Percentiles rank a stretch among this genome's conserved stretches.
These are phyloP conservation scores for Conidiobolus incongruus DNA, from an alignment of 371 early-diverging fungal genomes.

Conservation along the genomic window DNA sequence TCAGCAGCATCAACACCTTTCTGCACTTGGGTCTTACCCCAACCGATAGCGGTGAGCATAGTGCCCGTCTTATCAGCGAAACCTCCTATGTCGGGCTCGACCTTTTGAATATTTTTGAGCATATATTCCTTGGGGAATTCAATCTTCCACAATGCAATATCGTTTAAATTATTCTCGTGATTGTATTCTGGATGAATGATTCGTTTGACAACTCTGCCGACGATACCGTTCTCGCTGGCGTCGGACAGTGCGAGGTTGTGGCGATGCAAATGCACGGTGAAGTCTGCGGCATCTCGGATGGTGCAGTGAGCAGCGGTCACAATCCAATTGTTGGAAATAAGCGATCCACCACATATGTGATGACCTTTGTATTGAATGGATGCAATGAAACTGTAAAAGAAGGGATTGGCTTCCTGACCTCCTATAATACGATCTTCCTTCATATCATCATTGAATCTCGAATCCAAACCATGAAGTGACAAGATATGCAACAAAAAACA, in stretches of 20 bases:
- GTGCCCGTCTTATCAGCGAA: background rate
- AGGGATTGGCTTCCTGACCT: background rate
- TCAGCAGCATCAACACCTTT: no score
- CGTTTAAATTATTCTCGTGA: background rate
- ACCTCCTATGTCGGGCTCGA: background rate
- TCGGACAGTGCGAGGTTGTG: background rate
- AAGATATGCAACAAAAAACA: no score
- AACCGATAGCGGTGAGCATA: background rate
- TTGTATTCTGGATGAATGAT: background rate
- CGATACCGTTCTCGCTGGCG: background rate
- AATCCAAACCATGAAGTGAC: no score
- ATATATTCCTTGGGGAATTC: background rate
- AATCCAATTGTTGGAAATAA: background rate
- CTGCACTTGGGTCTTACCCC: no score
- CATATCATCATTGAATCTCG: no score
- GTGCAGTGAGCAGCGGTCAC: slow-evolving; percentile 4
- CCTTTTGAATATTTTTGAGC: background rate
- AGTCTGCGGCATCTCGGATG: background rate
- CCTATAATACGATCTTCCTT: no score
- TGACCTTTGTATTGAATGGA: background rate
- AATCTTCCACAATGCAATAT: background rate
- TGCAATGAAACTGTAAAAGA: background rate
- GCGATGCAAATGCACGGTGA: background rate
- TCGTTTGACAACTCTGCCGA: background rate
- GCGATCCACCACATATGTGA: slow-evolving; percentile 1